phyloP scores from a whole-genome alignment of 176 grass and related monocot genomes.

The Pontederia paniculata region DNA sequence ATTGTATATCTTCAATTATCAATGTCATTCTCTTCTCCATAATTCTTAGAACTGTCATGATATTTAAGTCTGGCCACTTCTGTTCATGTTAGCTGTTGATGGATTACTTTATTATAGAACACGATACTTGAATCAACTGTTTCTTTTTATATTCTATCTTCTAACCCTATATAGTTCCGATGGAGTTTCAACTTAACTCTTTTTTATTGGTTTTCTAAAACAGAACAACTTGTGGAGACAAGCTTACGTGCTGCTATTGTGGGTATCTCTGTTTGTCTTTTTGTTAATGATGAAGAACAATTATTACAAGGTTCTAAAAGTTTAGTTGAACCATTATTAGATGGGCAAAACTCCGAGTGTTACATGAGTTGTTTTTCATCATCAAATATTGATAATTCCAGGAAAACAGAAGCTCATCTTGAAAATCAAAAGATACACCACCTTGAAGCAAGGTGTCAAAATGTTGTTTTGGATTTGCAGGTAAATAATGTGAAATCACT shows the following conservation, averaged over 20 bases:
- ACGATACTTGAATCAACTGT: too few relatives aligned
- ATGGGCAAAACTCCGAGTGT: slow-evolving; percentile 46
- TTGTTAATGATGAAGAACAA: slow-evolving; percentile 33
- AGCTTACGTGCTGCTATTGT: slow-evolving; percentile 44
- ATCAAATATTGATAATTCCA: slow-evolving; percentile 40
- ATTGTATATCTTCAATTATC: too few relatives aligned
- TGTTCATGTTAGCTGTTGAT: too few relatives aligned
- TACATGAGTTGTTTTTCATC: slow-evolving; percentile 63
- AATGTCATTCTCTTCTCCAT: too few relatives aligned
- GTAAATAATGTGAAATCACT: slow-evolving; percentile 43
- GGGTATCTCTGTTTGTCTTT: slow-evolving; percentile 73
- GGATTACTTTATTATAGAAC: too few relatives aligned
- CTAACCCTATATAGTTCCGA: too few relatives aligned
- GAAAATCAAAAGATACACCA: slow-evolving; percentile 55
- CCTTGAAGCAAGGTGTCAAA: slow-evolving; percentile 68
- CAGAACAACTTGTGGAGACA: slow-evolving; percentile 71
- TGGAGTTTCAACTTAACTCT: too few relatives aligned
- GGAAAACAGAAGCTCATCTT: slow-evolving; percentile 28
- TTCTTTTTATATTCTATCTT: too few relatives aligned
- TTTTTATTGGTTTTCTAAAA: slow-evolving; percentile 26
- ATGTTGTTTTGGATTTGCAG: slow-evolving; percentile 60
- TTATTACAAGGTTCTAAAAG: slow-evolving; percentile 16
- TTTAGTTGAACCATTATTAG: slow-evolving; percentile 16
- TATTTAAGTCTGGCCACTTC: too few relatives aligned
- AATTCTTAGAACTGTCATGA: too few relatives aligned